These are phyloP conservation scores for Agaricales sp. DNA, from an alignment of 1,284 basidiomycete genomes.

Conservation along the genomic window DNA sequence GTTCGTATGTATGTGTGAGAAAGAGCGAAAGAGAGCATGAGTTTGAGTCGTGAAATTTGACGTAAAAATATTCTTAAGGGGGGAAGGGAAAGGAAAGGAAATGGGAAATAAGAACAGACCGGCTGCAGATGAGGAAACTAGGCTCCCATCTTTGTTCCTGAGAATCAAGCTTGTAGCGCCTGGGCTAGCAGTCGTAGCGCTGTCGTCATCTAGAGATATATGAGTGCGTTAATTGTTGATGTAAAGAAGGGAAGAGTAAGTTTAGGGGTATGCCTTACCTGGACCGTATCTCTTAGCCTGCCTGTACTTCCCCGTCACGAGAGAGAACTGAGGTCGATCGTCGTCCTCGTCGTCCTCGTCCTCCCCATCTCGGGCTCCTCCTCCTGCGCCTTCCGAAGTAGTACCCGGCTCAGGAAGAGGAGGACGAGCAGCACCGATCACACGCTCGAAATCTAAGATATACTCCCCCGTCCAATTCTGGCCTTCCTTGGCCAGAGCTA, in stretches of 20 bases:
- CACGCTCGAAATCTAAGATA: slow-evolving; percentile 68
- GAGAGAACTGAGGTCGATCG: slow-evolving; percentile 76
- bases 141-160: slow-evolving; percentile 51
- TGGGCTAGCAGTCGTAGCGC: too few species aligned
- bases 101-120: slow-evolving; percentile 30
- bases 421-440: slow-evolving; percentile 52
- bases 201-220: too few species aligned
- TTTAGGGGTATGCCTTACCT: slow-evolving; percentile 15
- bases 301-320: slow-evolving; percentile 82
- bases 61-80: too few species aligned
- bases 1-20: neutral
- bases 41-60: too few species aligned
- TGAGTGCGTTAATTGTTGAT: too few species aligned
- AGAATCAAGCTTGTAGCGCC: slow-evolving; percentile 42
- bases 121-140: slow-evolving; percentile 63
- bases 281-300: slow-evolving; percentile 59
- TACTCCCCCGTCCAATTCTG: slow-evolving; percentile 76
- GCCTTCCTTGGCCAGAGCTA: slow-evolving; percentile 59
- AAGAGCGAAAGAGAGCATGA: slow-evolving; percentile 1
- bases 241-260: slow-evolving; percentile 3
- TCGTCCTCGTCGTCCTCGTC: slow-evolving; percentile 30
- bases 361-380: slow-evolving; percentile 7
- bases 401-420: too few species aligned
- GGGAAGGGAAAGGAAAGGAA: neutral
- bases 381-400: slow-evolving; percentile 7